These are phyloP conservation scores for Paraconiothyrium sp. DNA, from an alignment of 2,329 filamentous ascomycete genomes.

Conservation along the genomic window DNA sequence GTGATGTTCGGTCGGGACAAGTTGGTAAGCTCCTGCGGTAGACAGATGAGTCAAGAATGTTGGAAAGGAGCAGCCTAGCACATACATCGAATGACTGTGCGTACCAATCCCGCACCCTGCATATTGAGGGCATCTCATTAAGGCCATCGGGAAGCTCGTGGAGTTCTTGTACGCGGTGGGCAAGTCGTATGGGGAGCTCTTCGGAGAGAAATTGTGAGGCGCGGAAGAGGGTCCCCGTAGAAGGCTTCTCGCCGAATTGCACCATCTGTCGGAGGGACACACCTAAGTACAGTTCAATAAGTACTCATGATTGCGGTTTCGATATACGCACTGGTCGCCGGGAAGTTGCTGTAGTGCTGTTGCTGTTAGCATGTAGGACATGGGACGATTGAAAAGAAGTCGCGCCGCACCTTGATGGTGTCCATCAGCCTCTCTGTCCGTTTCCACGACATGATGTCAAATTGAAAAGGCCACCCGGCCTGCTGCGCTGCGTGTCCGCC, in stretches of 20 bases:
- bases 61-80: slow-evolving; percentile 22
- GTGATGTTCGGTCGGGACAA: slow-evolving; percentile 80
- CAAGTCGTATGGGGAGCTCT: slow-evolving; percentile 94
- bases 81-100: slow-evolving; percentile 97
- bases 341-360: slow-evolving; percentile 90
- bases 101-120: slow-evolving; percentile 97
- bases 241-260: slow-evolving; percentile 94
- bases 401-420: slow-evolving; percentile 73
- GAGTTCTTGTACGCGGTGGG: slow-evolving; percentile 95
- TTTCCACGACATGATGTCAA: slow-evolving; percentile 86
- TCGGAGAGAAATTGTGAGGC: slow-evolving; percentile 98
- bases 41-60: slow-evolving; percentile 43
- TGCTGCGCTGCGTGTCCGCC: slow-evolving; percentile 40
- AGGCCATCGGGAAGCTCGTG: slow-evolving; percentile 92
- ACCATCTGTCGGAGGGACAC: slow-evolving; percentile 96
- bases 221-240: slow-evolving; percentile 90
- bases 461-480: slow-evolving; percentile 49
- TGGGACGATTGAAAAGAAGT: slow-evolving; percentile 9
- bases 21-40: slow-evolving; percentile 83
- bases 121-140: slow-evolving; percentile 97
- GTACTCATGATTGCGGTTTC: slow-evolving; percentile 62
- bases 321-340: slow-evolving; percentile 91
- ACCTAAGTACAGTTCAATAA: slow-evolving; percentile 38
- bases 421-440: slow-evolving; percentile 90
- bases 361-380: slow-evolving; percentile 32